Evolutionary conservation across 2,329 filamentous ascomycete genomes (phyloP).

Genomic region (Purpureocillium takamizusanense): DNA sequence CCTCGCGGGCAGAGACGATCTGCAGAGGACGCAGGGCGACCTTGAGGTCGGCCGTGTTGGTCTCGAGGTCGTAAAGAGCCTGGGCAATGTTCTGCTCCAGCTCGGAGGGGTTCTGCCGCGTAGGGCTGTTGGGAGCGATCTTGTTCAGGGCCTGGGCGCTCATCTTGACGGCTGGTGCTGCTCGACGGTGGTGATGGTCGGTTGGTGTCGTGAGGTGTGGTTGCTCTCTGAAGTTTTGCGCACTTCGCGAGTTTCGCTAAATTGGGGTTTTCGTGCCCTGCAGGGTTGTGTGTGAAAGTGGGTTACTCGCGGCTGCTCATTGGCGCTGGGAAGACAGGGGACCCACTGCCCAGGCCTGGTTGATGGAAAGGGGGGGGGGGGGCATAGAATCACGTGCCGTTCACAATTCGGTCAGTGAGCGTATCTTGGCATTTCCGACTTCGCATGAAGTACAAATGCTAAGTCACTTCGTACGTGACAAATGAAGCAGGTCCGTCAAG

Average conservation of each 20-base stretch:
- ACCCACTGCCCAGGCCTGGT: no score
- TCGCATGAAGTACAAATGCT: no score
- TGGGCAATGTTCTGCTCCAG: conserved; percentile 94
- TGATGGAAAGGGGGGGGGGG: no score
- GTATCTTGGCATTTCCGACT: no score
- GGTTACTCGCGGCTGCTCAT: neutral
- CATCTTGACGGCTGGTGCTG: conserved; percentile 45
- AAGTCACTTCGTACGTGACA: no score
- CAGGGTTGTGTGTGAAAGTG: neutral
- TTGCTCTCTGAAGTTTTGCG: conserved; percentile 18
- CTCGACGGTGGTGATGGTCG: conserved; percentile 15
- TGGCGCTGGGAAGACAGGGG: no score
- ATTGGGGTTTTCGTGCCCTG: conserved; percentile 33
- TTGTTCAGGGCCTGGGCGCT: conserved; percentile 77
- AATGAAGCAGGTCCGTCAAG: no score
- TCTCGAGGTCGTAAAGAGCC: conserved; percentile 98
- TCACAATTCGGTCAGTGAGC: no score
- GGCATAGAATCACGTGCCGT: no score
- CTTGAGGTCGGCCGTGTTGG: conserved; percentile 98
- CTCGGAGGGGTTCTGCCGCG: conserved; percentile 92
- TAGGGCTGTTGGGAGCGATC: conserved; percentile 96
- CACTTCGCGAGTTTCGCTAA: conserved; percentile 23
- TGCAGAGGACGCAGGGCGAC: conserved; percentile 92
- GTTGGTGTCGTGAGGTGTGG: neutral
- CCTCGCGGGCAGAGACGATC: conserved; percentile 98